Conservation (phyloP, 2,329 filamentous ascomycete species). For the Microsporum canis region DNA sequence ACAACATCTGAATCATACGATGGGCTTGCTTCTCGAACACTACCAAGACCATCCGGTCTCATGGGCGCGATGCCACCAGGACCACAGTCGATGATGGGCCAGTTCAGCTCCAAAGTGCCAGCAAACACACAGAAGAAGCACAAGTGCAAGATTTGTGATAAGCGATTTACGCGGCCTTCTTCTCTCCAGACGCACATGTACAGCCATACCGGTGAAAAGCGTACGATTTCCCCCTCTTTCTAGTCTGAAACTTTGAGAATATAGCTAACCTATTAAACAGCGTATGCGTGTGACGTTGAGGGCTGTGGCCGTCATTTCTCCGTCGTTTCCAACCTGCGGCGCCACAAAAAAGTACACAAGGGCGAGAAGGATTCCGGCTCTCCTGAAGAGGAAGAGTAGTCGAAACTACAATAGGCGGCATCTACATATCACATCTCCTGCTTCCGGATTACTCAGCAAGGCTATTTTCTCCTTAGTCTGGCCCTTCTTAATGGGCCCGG, state of each 20-base stretch:
- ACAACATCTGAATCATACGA: constrained; percentile 74
- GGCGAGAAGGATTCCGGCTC: constrained; percentile 39
- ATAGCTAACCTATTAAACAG: constrained; percentile 36
- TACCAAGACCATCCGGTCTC: constrained; percentile 64
- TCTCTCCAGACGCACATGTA: constrained; percentile 97
- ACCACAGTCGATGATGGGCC: constrained; percentile 95
- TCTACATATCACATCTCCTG: background rate
- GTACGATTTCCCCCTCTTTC: constrained; percentile 49
- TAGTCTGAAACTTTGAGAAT: background rate
- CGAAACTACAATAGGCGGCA: background rate
- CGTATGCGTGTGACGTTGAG: constrained; percentile 87
- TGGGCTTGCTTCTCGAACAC: constrained; percentile 64
- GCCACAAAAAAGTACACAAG: constrained; percentile 94
- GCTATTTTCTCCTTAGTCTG: constrained; percentile 3
- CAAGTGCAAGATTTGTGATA: constrained; percentile 98
- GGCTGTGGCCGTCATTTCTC: constrained; percentile 94
- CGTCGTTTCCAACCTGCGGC: constrained; percentile 86
- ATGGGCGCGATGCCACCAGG: constrained; percentile 60
- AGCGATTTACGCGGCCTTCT: constrained; percentile 88
- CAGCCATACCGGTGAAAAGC: constrained; percentile 95
- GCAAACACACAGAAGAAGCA: constrained; percentile 98
- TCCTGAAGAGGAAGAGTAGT: constrained; percentile 33
- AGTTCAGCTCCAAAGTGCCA: constrained; percentile 93
- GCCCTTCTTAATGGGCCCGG: background rate
- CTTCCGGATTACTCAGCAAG: background rate